Base-by-base conservation (phyloP, 2,329 filamentous ascomycete species). In the Aspergillus flavus region DNA sequence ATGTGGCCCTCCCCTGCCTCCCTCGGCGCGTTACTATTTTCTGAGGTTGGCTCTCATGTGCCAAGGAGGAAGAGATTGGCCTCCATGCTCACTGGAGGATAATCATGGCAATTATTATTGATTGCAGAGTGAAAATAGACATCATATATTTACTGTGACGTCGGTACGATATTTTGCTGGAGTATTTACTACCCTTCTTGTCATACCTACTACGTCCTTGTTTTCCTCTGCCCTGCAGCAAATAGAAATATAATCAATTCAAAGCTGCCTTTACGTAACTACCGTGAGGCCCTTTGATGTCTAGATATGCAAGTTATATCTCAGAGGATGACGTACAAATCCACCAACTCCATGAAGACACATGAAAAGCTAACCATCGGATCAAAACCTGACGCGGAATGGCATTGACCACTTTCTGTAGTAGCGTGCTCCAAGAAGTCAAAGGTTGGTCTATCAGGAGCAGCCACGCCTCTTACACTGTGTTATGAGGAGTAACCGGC, bases 161-260 rank as follows among this genome's bases (percentile, higher is more conserved):
- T 54, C 32, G 32, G 52, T 21, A 34, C 30, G 19, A 23, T 54
- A 54, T 32, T 32, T 53, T 36, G 19, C 16, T n/a, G 30, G 52
- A 21, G n/a, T 36, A 14, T 55, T 19, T 19, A 10, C 9, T 11
- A 34, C 19, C 16, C 34, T 16, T 16, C 19, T 55, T 39, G 52
- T 55, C 52, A 36, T 55, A 39, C 52, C 52, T 39, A n/a, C 52
- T 26, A n/a, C n/a, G 32, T 39, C 52, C 52, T 55, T 55, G 52
- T 55, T 55, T 55, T 55, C 14, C 10, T 23, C 52, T 34, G 21
- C 5, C 52, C 19, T 23, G 21, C 2, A 48, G 6, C 39, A 9
- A 21, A 39, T 23, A 55, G n/a, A 36, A 55, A 55, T 26, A 32
- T 39, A 36, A 39, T 39, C n/a, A 55, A 16, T 39, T 10, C 21